Base-by-base conservation (phyloP, 441 rosid species). In the Populus hybrid region DNA sequence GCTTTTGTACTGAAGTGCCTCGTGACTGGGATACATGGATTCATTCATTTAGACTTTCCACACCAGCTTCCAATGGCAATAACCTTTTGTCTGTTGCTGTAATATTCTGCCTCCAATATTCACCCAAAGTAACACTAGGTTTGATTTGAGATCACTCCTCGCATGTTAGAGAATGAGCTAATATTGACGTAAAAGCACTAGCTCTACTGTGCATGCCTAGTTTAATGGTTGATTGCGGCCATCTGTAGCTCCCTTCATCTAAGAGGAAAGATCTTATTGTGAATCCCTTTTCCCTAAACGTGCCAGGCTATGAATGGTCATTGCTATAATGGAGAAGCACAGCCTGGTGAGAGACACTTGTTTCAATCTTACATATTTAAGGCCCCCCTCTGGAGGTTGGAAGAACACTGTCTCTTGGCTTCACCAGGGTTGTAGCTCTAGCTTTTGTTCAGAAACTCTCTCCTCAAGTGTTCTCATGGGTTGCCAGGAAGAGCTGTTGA, bases 401-500 rank as follows among this genome's bases (percentile, higher is more conserved):
- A 38, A 63, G 66, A 63, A 3, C 38, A 20, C 28, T 35, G 46
- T 10, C 46, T 40, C 46, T 40, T 40, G 54, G 57, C 59, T 34
- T 72, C 18, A 7, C 10, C 11, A 63, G 57, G 10, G 1, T 16
- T 40, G 28, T 1, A 40, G 50, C 50, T 35, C 42, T 35, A 6
- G 20, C n/a, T 63, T 1, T 18, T 46, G 64, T n/a, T 50, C 8
- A n/a, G n/a, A 14, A 35, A 6, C 36, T 23, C 40, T 69, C 26
- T 54, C 68, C 46, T 10, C 46, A 0, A 12, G 89, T 80, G 81
- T 84, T 80, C 74, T 78, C 79, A 89, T 90, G 92, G 88, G 80
- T 73, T 84, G 86, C 85, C 76, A 88, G 77, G 85, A 92, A 46
- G 85, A 93, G 42, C 81, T 75, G 10, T 80, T 91, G 83, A 87